Evolutionary conservation across 169 alveolate genomes (phyloP).

Genomic region (Plasmodium knowlesi): DNA sequence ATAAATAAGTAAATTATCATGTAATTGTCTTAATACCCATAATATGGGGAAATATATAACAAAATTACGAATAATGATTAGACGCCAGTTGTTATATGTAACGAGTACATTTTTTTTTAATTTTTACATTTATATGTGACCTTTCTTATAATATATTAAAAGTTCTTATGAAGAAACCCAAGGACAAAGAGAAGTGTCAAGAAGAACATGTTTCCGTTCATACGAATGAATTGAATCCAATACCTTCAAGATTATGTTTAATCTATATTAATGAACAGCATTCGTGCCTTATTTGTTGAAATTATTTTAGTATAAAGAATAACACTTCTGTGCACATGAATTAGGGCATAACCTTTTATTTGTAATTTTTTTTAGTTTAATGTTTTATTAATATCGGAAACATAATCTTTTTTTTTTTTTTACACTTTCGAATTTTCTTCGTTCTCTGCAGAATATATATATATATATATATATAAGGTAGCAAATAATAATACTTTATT

Average conservation of each 20-base stretch:
- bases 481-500: neutral
- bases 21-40: no score
- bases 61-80: neutral
- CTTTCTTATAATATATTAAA: neutral
- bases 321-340: neutral
- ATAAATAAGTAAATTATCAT: no score
- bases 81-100: neutral
- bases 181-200: neutral
- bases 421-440: neutral
- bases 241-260: neutral
- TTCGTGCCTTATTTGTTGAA: neutral
- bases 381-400: neutral
- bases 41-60: neutral
- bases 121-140: neutral
- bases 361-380: neutral
- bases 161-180: neutral
- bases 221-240: neutral
- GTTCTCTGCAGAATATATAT: neutral
- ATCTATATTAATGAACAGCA: neutral
- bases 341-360: neutral
- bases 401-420: neutral
- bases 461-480: neutral
- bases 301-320: neutral
- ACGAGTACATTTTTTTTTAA: neutral
- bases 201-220: neutral